These are phyloP conservation scores for Epithele typhae DNA, from an alignment of 768 basidiomycete genomes.

Conservation along the genomic window DNA sequence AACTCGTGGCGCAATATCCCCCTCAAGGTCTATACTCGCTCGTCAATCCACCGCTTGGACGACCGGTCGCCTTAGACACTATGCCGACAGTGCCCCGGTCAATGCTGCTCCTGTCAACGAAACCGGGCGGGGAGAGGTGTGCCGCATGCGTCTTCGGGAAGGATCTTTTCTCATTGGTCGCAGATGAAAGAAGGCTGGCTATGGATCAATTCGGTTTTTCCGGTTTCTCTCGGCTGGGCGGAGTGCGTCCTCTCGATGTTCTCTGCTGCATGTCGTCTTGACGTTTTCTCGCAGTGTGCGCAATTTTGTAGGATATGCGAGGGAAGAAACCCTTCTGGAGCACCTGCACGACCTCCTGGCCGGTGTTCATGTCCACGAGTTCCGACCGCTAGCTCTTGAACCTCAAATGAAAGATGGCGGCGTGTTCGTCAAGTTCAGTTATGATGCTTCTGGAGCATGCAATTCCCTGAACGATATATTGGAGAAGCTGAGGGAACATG, in stretches of 20 bases:
- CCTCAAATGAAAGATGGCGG: slow-evolving; percentile 80
- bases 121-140: neutral
- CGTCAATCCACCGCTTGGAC: too few relatives aligned
- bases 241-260: slow-evolving; percentile 42
- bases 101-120: neutral
- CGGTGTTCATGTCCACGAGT: slow-evolving; percentile 48
- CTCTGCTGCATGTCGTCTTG: neutral
- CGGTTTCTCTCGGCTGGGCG: slow-evolving; percentile 63
- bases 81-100: neutral
- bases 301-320: slow-evolving; percentile 56
- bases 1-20: too few relatives aligned
- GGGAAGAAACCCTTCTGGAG: slow-evolving; percentile 53
- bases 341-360: slow-evolving; percentile 45
- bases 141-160: neutral
- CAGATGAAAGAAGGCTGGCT: slow-evolving; percentile 50
- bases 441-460: slow-evolving; percentile 32
- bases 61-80: slow-evolving; percentile 3
- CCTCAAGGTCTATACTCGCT: too few relatives aligned
- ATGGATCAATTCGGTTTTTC: slow-evolving; percentile 77
- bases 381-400: slow-evolving; percentile 59
- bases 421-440: slow-evolving; percentile 74
- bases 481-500: slow-evolving; percentile 39
- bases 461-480: slow-evolving; percentile 46
- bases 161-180: neutral
- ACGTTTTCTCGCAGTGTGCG: slow-evolving; percentile 43